Evolutionary conservation across 768 basidiomycete genomes (phyloP).

Genomic region (Mycena maculata): DNA sequence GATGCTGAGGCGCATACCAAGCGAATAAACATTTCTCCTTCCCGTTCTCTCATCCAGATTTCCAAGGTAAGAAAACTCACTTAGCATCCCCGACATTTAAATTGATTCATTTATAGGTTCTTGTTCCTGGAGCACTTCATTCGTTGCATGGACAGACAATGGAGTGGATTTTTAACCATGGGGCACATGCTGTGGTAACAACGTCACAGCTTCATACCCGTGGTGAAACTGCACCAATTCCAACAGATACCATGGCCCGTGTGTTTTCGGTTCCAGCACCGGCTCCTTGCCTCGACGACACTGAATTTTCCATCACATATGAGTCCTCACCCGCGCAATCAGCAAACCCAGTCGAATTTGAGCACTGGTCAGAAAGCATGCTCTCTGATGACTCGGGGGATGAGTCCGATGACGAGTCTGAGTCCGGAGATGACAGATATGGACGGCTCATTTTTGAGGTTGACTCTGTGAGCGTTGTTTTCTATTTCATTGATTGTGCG

Average conservation of each 20-base stretch:
- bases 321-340: neutral
- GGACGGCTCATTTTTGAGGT: neutral
- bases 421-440: neutral
- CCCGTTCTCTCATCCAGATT: neutral
- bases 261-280: neutral
- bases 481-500: neutral
- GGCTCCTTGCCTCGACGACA: neutral
- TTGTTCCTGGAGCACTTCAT: neutral
- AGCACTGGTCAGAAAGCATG: conserved; percentile 2
- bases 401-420: neutral
- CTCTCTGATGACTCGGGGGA: neutral
- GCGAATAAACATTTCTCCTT: neutral
- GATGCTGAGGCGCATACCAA: neutral
- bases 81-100: neutral
- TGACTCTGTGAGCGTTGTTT: neutral
- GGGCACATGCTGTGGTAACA: neutral
- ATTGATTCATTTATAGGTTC: neutral
- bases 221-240: neutral
- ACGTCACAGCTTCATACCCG: conserved; percentile 2
- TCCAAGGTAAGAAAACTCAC: neutral
- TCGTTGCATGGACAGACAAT: neutral
- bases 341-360: neutral
- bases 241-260: neutral
- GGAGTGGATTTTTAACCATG: neutral
- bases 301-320: neutral